These are phyloP conservation scores for Leptosphaerulina australis DNA, from an alignment of 2,329 filamentous ascomycete species.

Conservation along the genomic window DNA sequence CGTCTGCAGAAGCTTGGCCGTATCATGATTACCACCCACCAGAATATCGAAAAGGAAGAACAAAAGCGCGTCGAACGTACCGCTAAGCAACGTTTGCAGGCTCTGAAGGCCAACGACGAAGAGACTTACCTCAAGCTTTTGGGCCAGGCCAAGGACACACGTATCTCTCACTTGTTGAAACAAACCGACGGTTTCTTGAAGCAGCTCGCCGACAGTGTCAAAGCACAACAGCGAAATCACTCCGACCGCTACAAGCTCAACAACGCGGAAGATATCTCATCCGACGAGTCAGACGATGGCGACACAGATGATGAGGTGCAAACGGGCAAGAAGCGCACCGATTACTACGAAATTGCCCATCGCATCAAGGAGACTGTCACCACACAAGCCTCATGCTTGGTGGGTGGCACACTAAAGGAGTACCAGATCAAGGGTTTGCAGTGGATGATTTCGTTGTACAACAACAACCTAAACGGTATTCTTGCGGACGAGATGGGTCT, in stretches of 20 bases:
- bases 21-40: constrained; percentile 87
- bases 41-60: constrained; percentile 98
- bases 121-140: constrained; percentile 98
- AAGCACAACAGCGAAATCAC: constrained; percentile 86
- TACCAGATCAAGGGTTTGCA: constrained; percentile 98
- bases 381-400: constrained; percentile 80
- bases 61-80: constrained; percentile 98
- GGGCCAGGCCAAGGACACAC: constrained; percentile 97
- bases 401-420: constrained; percentile 92
- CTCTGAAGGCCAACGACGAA: constrained; percentile 98
- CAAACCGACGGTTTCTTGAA: constrained; percentile 98
- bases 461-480: constrained; percentile 99
- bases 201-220: constrained; percentile 92
- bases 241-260: constrained; percentile 78
- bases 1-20: constrained; percentile 87
- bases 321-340: constrained; percentile 77
- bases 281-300: constrained; percentile 61
- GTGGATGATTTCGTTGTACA: constrained; percentile 99
- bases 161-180: constrained; percentile 95
- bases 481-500: constrained; percentile 99
- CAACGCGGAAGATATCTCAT: constrained; percentile 55
- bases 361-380: constrained; percentile 91
- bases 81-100: constrained; percentile 98
- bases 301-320: constrained; percentile 70
- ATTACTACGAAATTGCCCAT: constrained; percentile 98